These are phyloP conservation scores for Gremmenia infestans DNA, from an alignment of 2,329 filamentous ascomycete genomes.

Conservation along the genomic window DNA sequence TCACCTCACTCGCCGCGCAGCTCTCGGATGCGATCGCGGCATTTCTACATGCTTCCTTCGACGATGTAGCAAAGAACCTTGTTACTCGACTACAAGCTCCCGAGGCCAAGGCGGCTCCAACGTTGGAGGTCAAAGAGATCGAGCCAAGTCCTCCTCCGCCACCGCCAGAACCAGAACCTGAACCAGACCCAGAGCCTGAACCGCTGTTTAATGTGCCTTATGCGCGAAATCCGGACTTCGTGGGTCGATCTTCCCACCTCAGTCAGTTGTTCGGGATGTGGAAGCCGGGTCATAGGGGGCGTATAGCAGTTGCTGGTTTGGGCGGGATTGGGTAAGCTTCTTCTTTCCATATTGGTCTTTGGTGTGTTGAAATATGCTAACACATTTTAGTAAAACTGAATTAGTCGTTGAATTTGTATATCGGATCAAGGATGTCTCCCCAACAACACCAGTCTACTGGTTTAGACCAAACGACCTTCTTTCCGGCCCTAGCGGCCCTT, in stretches of 20 bases:
- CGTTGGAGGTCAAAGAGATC: background rate
- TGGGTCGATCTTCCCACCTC: conserved; percentile 17
- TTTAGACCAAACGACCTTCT: conserved; percentile 16
- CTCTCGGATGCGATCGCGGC: conserved; percentile 5
- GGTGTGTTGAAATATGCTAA: background rate
- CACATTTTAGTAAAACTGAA: conserved; percentile 20
- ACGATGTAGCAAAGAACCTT: conserved; percentile 5
- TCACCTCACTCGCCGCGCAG: conserved; percentile 1
- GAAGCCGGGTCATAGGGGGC: conserved; percentile 17
- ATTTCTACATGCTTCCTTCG: conserved; percentile 1
- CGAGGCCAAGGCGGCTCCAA: background rate
- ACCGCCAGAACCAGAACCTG: background rate
- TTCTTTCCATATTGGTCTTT: background rate
- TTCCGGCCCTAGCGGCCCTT: background rate
- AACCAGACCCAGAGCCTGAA: conserved; percentile 1
- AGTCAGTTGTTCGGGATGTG: conserved; percentile 22
- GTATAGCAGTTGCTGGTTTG: conserved; percentile 23
- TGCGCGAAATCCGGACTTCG: conserved; percentile 20
- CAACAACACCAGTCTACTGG: conserved; percentile 22
- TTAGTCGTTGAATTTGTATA: conserved; percentile 23
- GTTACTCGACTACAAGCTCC: conserved; percentile 1
- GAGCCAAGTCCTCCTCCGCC: conserved; percentile 1
- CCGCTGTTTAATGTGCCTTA: conserved; percentile 17
- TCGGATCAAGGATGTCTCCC: conserved; percentile 19
- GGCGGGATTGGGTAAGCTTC: conserved; percentile 23